phyloP scores from a whole-genome alignment of 371 early-diverging fungal species.

The Haplosporangium sp. region DNA sequence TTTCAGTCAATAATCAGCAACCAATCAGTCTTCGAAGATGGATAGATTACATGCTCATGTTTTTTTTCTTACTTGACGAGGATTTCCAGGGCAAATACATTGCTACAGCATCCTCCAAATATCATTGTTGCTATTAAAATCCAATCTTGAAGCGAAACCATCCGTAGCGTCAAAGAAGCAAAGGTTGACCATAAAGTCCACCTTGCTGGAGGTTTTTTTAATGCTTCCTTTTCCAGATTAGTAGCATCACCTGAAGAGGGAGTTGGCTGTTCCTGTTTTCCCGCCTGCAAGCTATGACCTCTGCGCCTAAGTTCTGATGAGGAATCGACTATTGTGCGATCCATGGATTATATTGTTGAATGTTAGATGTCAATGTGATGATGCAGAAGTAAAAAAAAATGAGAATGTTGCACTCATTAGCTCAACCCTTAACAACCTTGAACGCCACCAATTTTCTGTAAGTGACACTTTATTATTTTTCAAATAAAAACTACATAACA shows the following conservation, averaged over 20 bases:
- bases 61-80: conserved; percentile 68
- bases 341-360: not conserved
- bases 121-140: conserved; percentile 72
- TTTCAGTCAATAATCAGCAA: too few relatives aligned
- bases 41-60: not conserved
- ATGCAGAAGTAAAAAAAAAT: too few relatives aligned
- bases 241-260: not conserved
- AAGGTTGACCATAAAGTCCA: conserved; percentile 24
- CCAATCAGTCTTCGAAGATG: too few relatives aligned
- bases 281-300: not conserved
- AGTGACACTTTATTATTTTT: too few relatives aligned
- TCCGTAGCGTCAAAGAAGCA: conserved; percentile 38
- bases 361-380: too few relatives aligned
- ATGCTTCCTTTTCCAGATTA: not conserved
- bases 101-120: conserved; percentile 93
- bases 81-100: conserved; percentile 87
- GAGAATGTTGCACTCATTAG: too few relatives aligned
- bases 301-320: not conserved
- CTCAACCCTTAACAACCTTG: too few relatives aligned
- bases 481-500: too few relatives aligned
- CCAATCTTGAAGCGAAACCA: conserved; percentile 62
- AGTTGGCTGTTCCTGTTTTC: not conserved
- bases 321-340: not conserved
- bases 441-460: not conserved
- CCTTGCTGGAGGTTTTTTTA: not conserved